phyloP scores from a whole-genome alignment of 306 rosid genomes.

The Mimosa bimucronata region DNA sequence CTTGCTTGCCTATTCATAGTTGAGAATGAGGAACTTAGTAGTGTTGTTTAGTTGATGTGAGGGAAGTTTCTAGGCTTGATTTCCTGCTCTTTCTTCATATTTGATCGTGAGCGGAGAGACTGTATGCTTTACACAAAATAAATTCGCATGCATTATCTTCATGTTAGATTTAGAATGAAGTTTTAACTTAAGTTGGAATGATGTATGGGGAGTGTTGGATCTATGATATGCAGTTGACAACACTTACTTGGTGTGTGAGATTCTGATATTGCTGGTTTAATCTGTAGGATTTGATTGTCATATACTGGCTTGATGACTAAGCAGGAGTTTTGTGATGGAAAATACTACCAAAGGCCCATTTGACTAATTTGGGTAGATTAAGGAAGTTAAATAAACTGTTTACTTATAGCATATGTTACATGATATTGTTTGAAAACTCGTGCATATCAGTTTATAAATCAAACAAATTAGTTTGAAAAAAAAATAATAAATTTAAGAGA shows the following conservation, averaged over 20 bases:
- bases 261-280: background rate
- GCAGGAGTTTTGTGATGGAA: background rate
- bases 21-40: constrained; percentile 10
- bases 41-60: background rate
- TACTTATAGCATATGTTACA: too few relatives aligned
- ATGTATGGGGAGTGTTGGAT: background rate
- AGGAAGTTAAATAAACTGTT: too few relatives aligned
- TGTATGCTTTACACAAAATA: background rate
- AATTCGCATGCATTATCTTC: background rate
- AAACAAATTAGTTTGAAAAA: too few relatives aligned
- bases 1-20: background rate
- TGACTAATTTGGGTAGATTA: too few relatives aligned
- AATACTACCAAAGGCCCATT: background rate
- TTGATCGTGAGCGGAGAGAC: background rate
- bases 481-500: too few relatives aligned
- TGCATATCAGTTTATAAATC: too few relatives aligned
- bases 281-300: background rate
- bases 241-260: background rate
- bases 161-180: background rate
- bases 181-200: background rate
- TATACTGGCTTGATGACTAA: background rate
- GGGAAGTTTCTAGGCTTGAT: background rate
- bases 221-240: background rate
- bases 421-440: too few relatives aligned
- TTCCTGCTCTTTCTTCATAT: background rate